Evolutionary conservation across 176 grass and related monocot genomes (phyloP).

Genomic region (Rhipidocladum racemiflorum): DNA sequence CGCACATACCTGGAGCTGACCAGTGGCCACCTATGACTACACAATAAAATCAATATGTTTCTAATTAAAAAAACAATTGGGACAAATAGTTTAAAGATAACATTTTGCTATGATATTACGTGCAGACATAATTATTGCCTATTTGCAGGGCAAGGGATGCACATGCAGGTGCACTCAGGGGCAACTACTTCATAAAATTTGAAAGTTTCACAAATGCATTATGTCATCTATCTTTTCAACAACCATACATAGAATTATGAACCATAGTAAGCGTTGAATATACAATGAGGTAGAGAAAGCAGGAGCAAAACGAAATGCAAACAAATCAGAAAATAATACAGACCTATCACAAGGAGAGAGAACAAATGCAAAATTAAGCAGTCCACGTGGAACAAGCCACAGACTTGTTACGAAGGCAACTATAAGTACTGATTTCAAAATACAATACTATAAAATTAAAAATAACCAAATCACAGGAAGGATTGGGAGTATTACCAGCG

Average conservation of each 20-base stretch:
- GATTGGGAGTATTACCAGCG: slow-evolving; percentile 43
- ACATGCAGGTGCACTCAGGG: neutral
- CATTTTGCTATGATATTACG: neutral
- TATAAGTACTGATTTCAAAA: neutral
- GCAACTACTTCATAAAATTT: neutral
- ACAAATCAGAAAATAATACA: neutral
- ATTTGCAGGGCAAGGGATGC: neutral
- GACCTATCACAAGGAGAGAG: neutral
- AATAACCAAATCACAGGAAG: slow-evolving; percentile 7
- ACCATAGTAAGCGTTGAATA: neutral
- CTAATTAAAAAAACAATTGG: neutral
- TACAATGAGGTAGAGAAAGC: neutral
- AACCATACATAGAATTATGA: neutral
- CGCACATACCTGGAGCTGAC: neutral
- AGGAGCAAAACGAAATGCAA: neutral
- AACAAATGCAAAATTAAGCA: slow-evolving; percentile 11
- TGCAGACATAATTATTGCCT: slow-evolving; percentile 13
- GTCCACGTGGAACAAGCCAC: neutral
- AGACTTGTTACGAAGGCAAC: neutral
- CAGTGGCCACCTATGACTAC: neutral
- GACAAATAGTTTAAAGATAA: neutral
- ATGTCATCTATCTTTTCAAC: slow-evolving; percentile 4
- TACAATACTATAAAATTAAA: neutral
- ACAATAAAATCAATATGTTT: neutral
- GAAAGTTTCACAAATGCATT: neutral